Conservation (phyloP, 441 rosid species). For the Cnidoscolus chayamansa region DNA sequence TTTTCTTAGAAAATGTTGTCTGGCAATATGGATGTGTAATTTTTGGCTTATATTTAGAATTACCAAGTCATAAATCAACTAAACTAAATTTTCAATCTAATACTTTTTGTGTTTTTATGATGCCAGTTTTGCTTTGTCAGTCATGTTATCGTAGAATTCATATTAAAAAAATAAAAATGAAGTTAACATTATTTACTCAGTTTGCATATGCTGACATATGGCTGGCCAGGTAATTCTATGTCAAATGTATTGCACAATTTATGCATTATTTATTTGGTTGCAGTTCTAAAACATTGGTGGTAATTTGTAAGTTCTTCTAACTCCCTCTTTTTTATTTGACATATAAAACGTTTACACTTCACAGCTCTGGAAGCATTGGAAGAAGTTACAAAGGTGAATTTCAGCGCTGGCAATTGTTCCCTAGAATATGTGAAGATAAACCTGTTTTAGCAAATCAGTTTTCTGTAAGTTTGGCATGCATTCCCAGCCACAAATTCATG, state of each 20-base stretch:
- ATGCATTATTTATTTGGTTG: neutral
- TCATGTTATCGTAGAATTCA: neutral
- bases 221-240: neutral
- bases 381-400: conserved; percentile 92
- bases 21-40: neutral
- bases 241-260: neutral
- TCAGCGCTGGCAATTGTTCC: conserved; percentile 74
- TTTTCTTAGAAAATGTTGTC: neutral
- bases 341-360: conserved; percentile 7
- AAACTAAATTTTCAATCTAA: neutral
- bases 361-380: conserved; percentile 88
- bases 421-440: conserved; percentile 62
- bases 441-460: conserved; percentile 84
- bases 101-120: neutral
- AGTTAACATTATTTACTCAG: neutral
- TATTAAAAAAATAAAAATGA: neutral
- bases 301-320: conserved; percentile 9
- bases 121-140: neutral
- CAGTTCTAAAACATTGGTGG: neutral
- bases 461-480: conserved; percentile 64
- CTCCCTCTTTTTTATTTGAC: neutral
- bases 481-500: neutral
- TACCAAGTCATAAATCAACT: neutral
- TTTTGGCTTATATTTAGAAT: neutral
- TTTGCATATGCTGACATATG: neutral